Base-by-base conservation (phyloP, 768 basidiomycete genomes). In the Collybia sordida region DNA sequence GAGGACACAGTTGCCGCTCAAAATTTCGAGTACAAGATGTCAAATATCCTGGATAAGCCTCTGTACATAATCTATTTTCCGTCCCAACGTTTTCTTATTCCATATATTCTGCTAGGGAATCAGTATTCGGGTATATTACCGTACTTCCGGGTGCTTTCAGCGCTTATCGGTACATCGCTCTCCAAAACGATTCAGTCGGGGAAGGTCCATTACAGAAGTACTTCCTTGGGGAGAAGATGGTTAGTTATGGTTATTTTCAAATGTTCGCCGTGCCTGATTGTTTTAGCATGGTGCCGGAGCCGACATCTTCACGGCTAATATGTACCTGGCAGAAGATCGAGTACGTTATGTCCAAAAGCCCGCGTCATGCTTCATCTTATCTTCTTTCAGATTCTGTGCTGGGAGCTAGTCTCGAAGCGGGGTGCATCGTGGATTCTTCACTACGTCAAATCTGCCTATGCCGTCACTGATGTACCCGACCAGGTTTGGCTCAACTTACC, bases 391-490 rank as follows among this genome's bases (percentile, higher is more conserved):
- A 97, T 98, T 55, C 75, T 98, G 1, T 98, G 95, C 66, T 98
- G 94, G 93, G 95, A 98, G 65, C 80, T 98, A 19, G 95, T 98
- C 25, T 90, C 91, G n/a, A 98, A 98, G 63, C 83, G 93, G 9
- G 86, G 87, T 14, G 86, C 83, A 2, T 76, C 89, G 21, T 98
- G 96, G 96, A 83, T 90, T 39, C 69, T 99, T 64, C 94, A 98
- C 72, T 99, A 95, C 61, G 95, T 97, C 70, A 95, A 97, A 62
- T 92, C 88, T 0, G 93, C 95, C 2, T 93, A 92, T 58, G 94
- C 87, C 2, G 80, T 92, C 18, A 95, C 93, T 1, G 93, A 98
- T 66, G 94, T 97, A 1, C 95, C 95, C 0, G 93, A 97, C 62
- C 86, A 91, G 61, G 88, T 88, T 31, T 31, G 31, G 46, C 27